Conservation (phyloP, 768 basidiomycete species). For the Leccinum incarnatum region DNA sequence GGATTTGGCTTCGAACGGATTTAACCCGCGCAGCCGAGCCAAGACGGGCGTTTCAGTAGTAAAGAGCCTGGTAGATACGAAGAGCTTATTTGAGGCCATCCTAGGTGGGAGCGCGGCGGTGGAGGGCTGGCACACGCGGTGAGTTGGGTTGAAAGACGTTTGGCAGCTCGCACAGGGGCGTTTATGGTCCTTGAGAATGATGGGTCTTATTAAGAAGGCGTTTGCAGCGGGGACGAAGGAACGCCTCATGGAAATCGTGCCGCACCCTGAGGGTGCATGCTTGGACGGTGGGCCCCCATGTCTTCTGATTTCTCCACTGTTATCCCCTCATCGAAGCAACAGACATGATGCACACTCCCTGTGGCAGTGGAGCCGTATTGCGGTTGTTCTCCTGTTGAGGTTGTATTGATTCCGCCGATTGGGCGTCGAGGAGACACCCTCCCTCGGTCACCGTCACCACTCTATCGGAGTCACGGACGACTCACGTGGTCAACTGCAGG, state of each 20-base stretch:
- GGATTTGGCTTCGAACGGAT: constrained; percentile 23
- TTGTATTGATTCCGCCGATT: not conserved
- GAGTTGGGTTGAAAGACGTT: constrained; percentile 12
- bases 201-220: constrained; percentile 22
- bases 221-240: constrained; percentile 14
- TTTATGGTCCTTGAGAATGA: constrained; percentile 12
- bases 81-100: constrained; percentile 27
- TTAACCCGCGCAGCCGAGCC: constrained; percentile 24
- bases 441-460: constrained; percentile 13
- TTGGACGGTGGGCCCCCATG: constrained; percentile 11
- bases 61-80: constrained; percentile 19
- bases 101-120: constrained; percentile 3
- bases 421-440: not conserved
- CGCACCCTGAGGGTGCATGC: constrained; percentile 21
- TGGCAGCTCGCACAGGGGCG: constrained; percentile 19
- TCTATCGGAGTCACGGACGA: constrained; percentile 20
- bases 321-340: constrained; percentile 7
- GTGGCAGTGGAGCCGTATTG: constrained; percentile 6
- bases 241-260: constrained; percentile 33
- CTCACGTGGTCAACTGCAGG: constrained; percentile 26
- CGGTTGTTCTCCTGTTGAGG: constrained; percentile 1
- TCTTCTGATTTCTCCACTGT: constrained; percentile 14
- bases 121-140: constrained; percentile 12
- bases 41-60: constrained; percentile 23
- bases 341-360: constrained; percentile 1